Percentiles rank a stretch among this genome's conserved stretches.
These are phyloP conservation scores for Fraxinus floribunda DNA, from an alignment of 305 asterid species.

Conservation along the genomic window DNA sequence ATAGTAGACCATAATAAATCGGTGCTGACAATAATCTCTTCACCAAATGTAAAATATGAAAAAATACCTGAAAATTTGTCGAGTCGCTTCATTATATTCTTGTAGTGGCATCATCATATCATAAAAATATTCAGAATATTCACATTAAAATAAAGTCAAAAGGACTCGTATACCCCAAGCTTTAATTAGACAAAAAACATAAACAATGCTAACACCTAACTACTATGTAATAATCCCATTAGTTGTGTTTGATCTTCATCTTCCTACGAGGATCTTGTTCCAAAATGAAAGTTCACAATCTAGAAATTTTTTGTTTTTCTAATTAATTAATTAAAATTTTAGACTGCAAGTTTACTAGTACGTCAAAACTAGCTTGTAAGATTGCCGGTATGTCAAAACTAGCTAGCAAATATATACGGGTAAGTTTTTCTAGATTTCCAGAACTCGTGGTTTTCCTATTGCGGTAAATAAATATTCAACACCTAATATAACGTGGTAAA, in stretches of 20 bases:
- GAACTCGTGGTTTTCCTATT: too few relatives aligned
- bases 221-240: slow-evolving; percentile 23
- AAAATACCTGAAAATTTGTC: too few relatives aligned
- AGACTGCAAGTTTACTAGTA: not conserved
- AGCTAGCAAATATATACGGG: too few relatives aligned
- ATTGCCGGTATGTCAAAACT: not conserved
- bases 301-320: not conserved
- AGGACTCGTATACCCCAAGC: slow-evolving; percentile 17
- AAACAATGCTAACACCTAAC: slow-evolving; percentile 20
- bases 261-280: slow-evolving; percentile 22
- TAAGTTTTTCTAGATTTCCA: too few relatives aligned
- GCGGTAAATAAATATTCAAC: too few relatives aligned
- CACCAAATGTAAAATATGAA: too few relatives aligned
- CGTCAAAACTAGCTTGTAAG: too few relatives aligned
- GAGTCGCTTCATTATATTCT: too few relatives aligned
- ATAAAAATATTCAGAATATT: not conserved
- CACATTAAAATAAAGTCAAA: slow-evolving; percentile 2
- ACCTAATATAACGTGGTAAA: too few relatives aligned
- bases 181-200: slow-evolving; percentile 18
- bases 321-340: too few relatives aligned
- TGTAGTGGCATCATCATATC: not conserved
- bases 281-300: slow-evolving; percentile 5
- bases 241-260: slow-evolving; percentile 14
- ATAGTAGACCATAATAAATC: too few relatives aligned
- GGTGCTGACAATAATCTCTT: too few relatives aligned